Evolutionary conservation across 495 filamentous ascomycete genomes (phyloP).

Genomic region (Immersiella caudata): DNA sequence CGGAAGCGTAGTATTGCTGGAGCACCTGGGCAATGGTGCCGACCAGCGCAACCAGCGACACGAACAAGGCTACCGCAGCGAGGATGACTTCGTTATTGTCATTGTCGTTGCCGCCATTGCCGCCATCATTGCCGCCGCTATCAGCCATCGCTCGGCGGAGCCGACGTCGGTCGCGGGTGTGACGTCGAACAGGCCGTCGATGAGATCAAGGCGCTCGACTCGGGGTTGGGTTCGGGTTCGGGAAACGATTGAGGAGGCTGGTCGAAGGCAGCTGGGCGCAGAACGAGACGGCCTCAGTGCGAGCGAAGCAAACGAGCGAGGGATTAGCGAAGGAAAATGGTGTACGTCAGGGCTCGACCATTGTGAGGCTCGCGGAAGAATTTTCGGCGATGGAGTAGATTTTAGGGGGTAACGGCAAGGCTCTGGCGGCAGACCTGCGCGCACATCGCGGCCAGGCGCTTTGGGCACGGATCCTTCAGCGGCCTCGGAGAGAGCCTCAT

Average conservation of each 20-base stretch:
- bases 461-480: background rate
- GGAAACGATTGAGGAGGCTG: too few relatives aligned
- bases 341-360: background rate
- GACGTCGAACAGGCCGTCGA: background rate
- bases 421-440: background rate
- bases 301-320: background rate
- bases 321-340: background rate
- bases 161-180: background rate
- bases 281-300: background rate
- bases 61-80: conserved; percentile 36
- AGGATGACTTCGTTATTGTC: conserved; percentile 22
- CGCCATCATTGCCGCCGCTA: background rate
- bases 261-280: too few relatives aligned
- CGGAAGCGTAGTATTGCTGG: conserved; percentile 49
- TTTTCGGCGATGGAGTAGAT: background rate
- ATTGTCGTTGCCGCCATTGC: conserved; percentile 11
- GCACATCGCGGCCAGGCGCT: conserved; percentile 7
- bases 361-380: background rate
- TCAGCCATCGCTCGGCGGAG: conserved; percentile 2
- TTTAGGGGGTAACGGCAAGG: conserved; percentile 2
- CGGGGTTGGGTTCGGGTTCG: too few relatives aligned
- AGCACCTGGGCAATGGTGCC: conserved; percentile 45
- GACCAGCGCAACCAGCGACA: conserved; percentile 44
- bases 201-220: too few relatives aligned
- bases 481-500: conserved; percentile 8